phyloP scores from a whole-genome alignment of 2,329 filamentous ascomycete species.

The Elsinoe arachidis region DNA sequence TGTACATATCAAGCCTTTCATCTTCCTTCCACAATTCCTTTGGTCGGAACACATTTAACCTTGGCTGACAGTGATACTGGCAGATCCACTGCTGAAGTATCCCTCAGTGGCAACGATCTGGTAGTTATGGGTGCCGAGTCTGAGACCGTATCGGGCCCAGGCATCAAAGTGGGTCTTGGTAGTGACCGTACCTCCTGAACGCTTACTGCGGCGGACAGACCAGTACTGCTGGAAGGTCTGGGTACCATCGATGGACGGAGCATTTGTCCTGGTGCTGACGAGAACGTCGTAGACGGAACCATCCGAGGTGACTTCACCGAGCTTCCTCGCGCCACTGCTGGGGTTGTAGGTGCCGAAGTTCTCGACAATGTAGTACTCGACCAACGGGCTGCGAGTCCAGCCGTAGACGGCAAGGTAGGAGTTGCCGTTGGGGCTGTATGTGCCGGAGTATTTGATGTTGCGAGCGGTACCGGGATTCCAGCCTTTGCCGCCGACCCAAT shows the following conservation, averaged over 20 bases:
- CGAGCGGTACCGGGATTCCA: slow-evolving; percentile 46
- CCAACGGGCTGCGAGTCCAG: slow-evolving; percentile 46
- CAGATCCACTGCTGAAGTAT: slow-evolving; percentile 33
- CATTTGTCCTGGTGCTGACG: slow-evolving; percentile 36
- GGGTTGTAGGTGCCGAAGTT: slow-evolving; percentile 43
- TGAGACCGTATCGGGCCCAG: slow-evolving; percentile 43
- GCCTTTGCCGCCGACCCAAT: slow-evolving; percentile 52
- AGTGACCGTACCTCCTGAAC: slow-evolving; percentile 43
- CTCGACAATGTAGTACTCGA: slow-evolving; percentile 54
- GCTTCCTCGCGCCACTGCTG: slow-evolving; percentile 36
- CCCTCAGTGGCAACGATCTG: slow-evolving; percentile 43
- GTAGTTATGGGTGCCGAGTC: slow-evolving; percentile 43
- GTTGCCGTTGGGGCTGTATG: slow-evolving; percentile 42
- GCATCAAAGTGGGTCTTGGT: slow-evolving; percentile 45
- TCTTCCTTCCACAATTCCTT: neutral
- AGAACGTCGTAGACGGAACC: slow-evolving; percentile 48
- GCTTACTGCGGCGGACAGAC: slow-evolving; percentile 43
- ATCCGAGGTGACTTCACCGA: slow-evolving; percentile 44
- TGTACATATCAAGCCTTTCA: neutral
- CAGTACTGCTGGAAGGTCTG: slow-evolving; percentile 48
- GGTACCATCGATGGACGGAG: slow-evolving; percentile 46
- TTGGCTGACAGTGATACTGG: slow-evolving; percentile 29
- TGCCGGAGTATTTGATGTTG: slow-evolving; percentile 42
- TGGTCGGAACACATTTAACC: slow-evolving; percentile 4
- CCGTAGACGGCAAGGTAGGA: slow-evolving; percentile 50